These are phyloP conservation scores for Cytospora leucostoma DNA, from an alignment of 2,329 filamentous ascomycete genomes.

Conservation along the genomic window DNA sequence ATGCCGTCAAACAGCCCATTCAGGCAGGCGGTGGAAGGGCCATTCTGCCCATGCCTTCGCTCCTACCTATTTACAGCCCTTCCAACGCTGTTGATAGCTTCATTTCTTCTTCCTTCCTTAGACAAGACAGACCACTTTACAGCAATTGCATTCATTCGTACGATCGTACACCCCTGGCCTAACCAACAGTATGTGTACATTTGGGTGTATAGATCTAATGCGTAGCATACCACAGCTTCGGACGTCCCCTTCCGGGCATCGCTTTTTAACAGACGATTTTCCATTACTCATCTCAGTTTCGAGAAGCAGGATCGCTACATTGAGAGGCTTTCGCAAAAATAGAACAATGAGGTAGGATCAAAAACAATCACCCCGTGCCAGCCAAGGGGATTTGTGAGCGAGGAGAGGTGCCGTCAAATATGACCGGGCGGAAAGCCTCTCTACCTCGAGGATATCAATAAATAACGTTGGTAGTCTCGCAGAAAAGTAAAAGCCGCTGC, in stretches of 20 bases:
- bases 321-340: background rate
- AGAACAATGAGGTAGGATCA: background rate
- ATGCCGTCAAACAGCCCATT: too few relatives aligned
- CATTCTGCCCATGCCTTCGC: too few relatives aligned
- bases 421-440: background rate
- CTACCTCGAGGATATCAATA: constrained; percentile 22
- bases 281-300: background rate
- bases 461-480: constrained; percentile 3
- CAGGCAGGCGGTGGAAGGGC: too few relatives aligned
- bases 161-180: too few relatives aligned
- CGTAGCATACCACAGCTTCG: background rate
- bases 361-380: background rate
- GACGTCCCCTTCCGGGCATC: background rate
- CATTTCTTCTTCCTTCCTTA: too few relatives aligned
- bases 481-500: constrained; percentile 18
- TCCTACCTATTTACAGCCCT: too few relatives aligned
- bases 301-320: background rate
- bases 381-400: background rate
- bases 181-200: background rate
- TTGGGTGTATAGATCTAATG: background rate
- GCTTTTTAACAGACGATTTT: background rate
- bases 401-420: background rate
- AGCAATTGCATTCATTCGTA: too few relatives aligned
- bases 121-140: too few relatives aligned
- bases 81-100: too few relatives aligned